A percentile compares a stretch with the other conserved stretches of the same genome.
Conservation (phyloP, 176 grass and related monocot species). For the Guadua angustifolia region DNA sequence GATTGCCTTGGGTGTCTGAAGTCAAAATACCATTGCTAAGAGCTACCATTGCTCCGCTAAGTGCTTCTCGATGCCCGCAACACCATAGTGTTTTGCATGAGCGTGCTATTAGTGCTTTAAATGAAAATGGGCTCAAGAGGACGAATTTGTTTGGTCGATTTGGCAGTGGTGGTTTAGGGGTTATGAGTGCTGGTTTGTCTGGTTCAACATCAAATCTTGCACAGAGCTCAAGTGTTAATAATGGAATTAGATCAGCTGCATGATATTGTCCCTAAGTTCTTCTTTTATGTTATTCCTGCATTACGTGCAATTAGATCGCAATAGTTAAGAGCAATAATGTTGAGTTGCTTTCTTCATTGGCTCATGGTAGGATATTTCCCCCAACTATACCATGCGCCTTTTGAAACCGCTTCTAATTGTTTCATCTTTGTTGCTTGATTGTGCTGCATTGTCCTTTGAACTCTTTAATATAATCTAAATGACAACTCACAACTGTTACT, state of each 20-base stretch:
- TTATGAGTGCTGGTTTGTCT: constrained; percentile 43
- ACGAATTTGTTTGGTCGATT: constrained; percentile 70
- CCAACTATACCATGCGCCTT: not conserved
- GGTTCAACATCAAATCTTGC: constrained; percentile 52
- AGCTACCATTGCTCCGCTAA: constrained; percentile 85
- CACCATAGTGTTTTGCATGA: constrained; percentile 81
- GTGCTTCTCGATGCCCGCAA: constrained; percentile 85
- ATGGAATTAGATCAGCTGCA: constrained; percentile 32
- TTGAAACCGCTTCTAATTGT: not conserved
- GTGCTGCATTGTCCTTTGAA: constrained; percentile 3
- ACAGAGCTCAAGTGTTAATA: constrained; percentile 51
- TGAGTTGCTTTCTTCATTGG: not conserved
- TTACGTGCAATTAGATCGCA: not conserved
- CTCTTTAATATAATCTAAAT: not conserved
- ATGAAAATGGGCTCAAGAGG: constrained; percentile 83
- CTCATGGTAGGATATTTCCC: not conserved
- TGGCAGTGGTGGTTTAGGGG: constrained; percentile 47
- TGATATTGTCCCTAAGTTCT: not conserved
- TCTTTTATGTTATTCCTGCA: not conserved
- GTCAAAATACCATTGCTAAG: constrained; percentile 82
- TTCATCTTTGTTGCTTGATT: not conserved
- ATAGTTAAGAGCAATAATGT: not conserved
- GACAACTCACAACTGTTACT: not conserved
- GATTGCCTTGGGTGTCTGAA: constrained; percentile 88
- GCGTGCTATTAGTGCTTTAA: constrained; percentile 62